Evolutionary conservation across 208 protist genomes (phyloP), one percentile per base, ranked within the genome.

Genomic region (Crithidia fasciculata): DNA sequence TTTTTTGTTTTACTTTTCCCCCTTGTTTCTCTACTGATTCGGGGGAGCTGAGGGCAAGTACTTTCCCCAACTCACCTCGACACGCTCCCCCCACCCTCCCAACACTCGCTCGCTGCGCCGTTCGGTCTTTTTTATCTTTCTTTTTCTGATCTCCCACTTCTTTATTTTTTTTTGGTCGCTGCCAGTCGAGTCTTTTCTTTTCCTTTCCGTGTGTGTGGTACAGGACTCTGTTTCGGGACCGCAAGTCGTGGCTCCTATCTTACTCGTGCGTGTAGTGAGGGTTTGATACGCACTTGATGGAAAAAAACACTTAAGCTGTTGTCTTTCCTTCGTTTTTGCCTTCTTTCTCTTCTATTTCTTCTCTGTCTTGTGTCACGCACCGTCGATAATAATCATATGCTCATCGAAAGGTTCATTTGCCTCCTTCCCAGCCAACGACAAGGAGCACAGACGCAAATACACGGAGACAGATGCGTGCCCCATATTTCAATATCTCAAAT

Each of bases 231-330:
- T 28, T 28, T 28, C 1, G 28, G 28, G 28, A 1, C 28, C 28
- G 28, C 28, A 28, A 1, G 28, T 28, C 28, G 28, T 28, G 28
- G 28, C 28, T 28, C 28, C 28, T 28, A 0, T 28, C 0, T 28
- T 28, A 28, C 28, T 28, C 28, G 55, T 78, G 74, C 13, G 13
- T 83, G 19, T 62, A 84, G 4, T 74, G 62, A 44, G 71, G 69
- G 37, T 28, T 28, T 28, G 28, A 28, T 28, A 28, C 28, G 28
- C 28, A 28, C 28, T 28, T 28, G 28, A 28, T 67, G 16, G 8
- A 56, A 19, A 56, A 56, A 8, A 5, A 2, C 15, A 56, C 15
- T 2, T 2, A 66, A 19, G 80, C 85, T 67, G 13, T 57, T 40
- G 6, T 54, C 59, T 13, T 66, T 66, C 47, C 19, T 9, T 69